Base-by-base conservation (phyloP, 768 basidiomycete genomes). In the Agrocybe praecox region DNA sequence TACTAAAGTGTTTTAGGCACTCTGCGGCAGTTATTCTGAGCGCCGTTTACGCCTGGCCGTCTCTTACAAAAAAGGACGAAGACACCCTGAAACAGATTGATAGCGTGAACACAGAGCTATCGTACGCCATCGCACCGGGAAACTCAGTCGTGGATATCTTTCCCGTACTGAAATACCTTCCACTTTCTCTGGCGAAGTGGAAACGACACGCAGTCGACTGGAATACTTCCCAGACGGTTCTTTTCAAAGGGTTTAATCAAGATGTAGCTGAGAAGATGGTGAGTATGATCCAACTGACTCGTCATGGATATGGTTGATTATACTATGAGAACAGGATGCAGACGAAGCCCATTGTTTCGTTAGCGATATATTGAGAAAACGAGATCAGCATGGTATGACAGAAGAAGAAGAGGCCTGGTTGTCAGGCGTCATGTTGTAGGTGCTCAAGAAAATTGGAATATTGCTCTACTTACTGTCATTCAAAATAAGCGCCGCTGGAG, bases 41-140 rank as follows among this genome's bases (percentile, higher is more conserved):
- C 24, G 82, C 77, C 0, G 79, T 80, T 84, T 65, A 87, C 86
- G 83, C 79, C 77, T 58, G 59, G 79, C 60, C 84, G 1, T 86
- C 88, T 64, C 83, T 83, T 3, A 75, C 76, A n/a, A 85, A 88
- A 63, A 81, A 82, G 21, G 85, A 87, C 60, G 74, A 76, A 61
- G 75, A 75, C 33, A 81, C 40, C 19, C 79, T 57, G 62, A 80
- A 72, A 61, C 78, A 88, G 46, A 82, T 89, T 71, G 81, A 83
- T 63, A 45, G 83, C 85, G 11, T 76, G 88, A 40, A 78, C 11
- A 11, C 23, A 4, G n/a, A 14, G n/a, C 15, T 49, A 6, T 1
- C 40, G 2, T 29, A 23, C 5, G 23, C 33, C 15, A 23, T 29
- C 11, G 80, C 44, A 56, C 74, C 40, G 71, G 75, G 19, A 72